These are phyloP conservation scores for Bruguiera hainesii DNA, from an alignment of 441 rosid species.

Conservation along the genomic window DNA sequence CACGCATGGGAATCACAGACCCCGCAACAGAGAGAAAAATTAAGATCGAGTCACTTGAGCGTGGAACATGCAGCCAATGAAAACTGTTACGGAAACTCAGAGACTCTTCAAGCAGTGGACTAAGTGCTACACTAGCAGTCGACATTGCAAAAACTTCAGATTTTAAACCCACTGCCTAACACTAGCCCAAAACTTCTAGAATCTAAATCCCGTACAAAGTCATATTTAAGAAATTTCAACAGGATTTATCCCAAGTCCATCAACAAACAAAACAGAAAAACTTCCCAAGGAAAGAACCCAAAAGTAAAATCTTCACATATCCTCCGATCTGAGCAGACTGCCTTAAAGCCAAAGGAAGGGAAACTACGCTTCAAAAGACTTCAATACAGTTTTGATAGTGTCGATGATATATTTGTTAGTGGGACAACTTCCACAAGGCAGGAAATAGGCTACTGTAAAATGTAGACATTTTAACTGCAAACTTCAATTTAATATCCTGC, in stretches of 20 bases:
- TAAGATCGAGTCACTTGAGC: constrained; percentile 41
- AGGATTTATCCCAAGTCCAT: constrained; percentile 6
- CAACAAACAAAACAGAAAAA: constrained; percentile 11
- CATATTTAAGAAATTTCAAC: neutral
- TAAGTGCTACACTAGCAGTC: constrained; percentile 50
- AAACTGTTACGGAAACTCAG: constrained; percentile 34
- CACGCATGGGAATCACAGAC: constrained; percentile 47
- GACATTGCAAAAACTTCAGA: constrained; percentile 36
- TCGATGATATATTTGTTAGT: neutral
- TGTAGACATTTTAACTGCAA: constrained; percentile 1
- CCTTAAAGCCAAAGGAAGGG: neutral
- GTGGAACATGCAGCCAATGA: constrained; percentile 24
- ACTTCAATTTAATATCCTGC: constrained; percentile 7
- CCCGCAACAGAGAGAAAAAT: constrained; percentile 49
- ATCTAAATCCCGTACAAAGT: constrained; percentile 1
- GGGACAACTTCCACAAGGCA: neutral
- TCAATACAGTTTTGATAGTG: too few relatives aligned
- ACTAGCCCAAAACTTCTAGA: constrained; percentile 6
- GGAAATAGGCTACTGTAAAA: neutral
- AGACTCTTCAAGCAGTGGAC: constrained; percentile 50
- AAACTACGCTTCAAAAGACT: neutral
- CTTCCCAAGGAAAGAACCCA: constrained; percentile 19
- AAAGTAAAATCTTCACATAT: neutral
- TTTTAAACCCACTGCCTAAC: constrained; percentile 15
- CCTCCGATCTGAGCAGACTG: neutral